Evolutionary conservation across 352 stramenopile genomes (phyloP).

Genomic region (Phytophthora crassamura): DNA sequence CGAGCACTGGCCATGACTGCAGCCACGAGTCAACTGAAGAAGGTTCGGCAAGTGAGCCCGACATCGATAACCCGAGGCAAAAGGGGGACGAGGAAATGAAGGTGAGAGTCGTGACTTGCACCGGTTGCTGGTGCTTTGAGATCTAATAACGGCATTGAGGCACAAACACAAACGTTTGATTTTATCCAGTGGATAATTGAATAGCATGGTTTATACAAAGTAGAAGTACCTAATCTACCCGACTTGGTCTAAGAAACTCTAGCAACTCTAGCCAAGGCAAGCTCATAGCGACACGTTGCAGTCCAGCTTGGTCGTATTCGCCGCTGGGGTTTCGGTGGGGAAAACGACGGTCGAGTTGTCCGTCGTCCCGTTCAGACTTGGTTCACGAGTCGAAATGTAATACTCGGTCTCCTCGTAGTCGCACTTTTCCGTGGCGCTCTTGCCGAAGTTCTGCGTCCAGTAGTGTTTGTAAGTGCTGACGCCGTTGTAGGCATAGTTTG

Average conservation of each 20-base stretch:
- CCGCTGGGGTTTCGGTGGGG: not conserved
- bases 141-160: not conserved
- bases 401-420: constrained; percentile 32
- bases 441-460: constrained; percentile 57
- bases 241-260: too few species aligned
- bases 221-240: not conserved
- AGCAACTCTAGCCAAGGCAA: not conserved
- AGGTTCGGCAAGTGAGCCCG: constrained; percentile 17
- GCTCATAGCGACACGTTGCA: not conserved
- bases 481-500: constrained; percentile 35
- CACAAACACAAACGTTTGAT: not conserved
- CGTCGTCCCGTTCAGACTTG: constrained; percentile 13
- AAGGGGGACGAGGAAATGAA: constrained; percentile 5
- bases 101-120: constrained; percentile 26
- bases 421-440: not conserved
- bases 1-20: too few species aligned
- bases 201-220: too few species aligned
- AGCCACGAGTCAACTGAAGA: not conserved
- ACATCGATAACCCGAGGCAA: constrained; percentile 1
- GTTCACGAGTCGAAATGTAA: constrained; percentile 5
- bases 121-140: constrained; percentile 29
- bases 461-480: constrained; percentile 48
- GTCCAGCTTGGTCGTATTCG: constrained; percentile 3
- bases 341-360: constrained; percentile 7
- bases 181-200: too few species aligned